Evolutionary conservation across 371 early-diverging fungal species (phyloP).

Genomic region (Encephalitozoon cuniculi): DNA sequence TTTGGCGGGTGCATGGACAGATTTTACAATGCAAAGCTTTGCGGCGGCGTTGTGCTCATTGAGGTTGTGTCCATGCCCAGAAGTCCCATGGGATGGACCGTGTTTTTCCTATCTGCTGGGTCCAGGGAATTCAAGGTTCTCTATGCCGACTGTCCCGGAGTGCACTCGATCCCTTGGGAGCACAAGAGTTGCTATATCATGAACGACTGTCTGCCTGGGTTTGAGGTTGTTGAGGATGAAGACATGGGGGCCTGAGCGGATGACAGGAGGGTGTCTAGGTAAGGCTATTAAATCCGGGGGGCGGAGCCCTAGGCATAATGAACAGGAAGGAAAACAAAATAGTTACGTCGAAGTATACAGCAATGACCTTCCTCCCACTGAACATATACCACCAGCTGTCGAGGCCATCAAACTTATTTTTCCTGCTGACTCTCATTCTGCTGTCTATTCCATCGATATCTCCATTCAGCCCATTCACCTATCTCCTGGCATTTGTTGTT

Average conservation of each 20-base stretch:
- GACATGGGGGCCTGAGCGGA: not conserved
- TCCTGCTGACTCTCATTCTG: slow-evolving; percentile 72
- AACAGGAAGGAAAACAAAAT: slow-evolving; percentile 41
- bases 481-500: slow-evolving; percentile 66
- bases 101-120: not conserved
- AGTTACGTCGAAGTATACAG: slow-evolving; percentile 69
- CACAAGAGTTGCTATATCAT: not conserved
- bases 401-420: slow-evolving; percentile 79
- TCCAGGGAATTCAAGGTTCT: not conserved
- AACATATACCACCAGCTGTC: slow-evolving; percentile 80
- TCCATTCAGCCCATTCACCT: slow-evolving; percentile 59
- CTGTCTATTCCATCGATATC: slow-evolving; percentile 75
- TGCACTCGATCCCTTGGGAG: not conserved
- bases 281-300: not conserved
- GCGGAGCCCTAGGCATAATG: not conserved
- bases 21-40: slow-evolving; percentile 2
- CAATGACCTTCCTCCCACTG: slow-evolving; percentile 74
- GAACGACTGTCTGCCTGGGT: not conserved
- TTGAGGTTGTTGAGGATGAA: not conserved
- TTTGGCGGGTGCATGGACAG: not conserved
- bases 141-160: not conserved
- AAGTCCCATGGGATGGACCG: not conserved
- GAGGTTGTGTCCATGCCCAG: not conserved
- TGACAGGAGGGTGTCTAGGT: too few relatives aligned
- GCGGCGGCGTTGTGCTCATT: not conserved